Evolutionary conservation across 1,284 basidiomycete species (phyloP), one percentile per base, ranked within the genome.

Genomic region (Boletellus deceptivus): DNA sequence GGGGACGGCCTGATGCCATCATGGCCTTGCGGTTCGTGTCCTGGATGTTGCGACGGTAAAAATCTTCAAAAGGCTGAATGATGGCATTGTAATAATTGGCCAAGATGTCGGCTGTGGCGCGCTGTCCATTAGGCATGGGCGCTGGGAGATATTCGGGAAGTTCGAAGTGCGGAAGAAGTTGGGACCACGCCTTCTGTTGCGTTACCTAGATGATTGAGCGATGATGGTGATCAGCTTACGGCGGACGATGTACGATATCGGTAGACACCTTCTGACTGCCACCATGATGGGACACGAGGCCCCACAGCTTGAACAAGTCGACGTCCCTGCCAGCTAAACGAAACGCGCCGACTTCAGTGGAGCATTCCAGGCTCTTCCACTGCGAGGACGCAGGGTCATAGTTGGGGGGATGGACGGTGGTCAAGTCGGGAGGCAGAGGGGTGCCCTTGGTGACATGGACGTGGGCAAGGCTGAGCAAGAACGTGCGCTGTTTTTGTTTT

Each of bases 301-400:
- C 73, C 82, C 83, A 90, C 8, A 91, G 69, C 58, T 75, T 84
- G 69, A 89, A 86, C 37, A 93, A 67, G 59, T 86, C 86, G 45
- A 93, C 75, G 62, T 93, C 90, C 67, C 83, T 89, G 18, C 89
- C 89, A 3, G 84, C 82, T 40, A 93, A 62, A 52, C 81, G 79
- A 60, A 90, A 73, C 36, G 75, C 69, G 40, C 87, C 88, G 16
- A 75, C 56, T 54, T 87, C 86, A 25, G 60, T 58, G 17, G 73
- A 77, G 37, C 76, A 71, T 53, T 89, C 86, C 52, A 90, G 68
- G 43, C 70, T 68, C 59, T 80, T 79, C 83, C 84, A 90, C 10
- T 70, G 75, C 3, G 86, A 82, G 43, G 70, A 75, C 46, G 65
- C 67, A 20, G 78, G 80, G 63, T 90, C 86, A 57, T 80, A 89